Evolutionary conservation across 306 rosid genomes (phyloP).

Genomic region (Begonia masoniana): DNA sequence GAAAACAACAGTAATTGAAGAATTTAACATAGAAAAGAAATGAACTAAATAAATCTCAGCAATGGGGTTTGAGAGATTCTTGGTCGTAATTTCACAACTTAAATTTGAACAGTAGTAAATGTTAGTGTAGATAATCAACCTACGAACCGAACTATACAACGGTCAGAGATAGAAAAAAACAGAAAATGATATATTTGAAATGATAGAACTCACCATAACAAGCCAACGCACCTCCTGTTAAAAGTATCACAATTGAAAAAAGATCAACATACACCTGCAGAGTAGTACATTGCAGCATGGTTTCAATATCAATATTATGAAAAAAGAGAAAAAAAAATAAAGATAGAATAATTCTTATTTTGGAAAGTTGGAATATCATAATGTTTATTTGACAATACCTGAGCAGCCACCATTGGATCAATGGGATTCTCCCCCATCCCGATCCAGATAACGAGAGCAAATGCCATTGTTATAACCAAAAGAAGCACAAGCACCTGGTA

Average conservation of each 20-base stretch:
- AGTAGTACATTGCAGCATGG: conserved; percentile 14
- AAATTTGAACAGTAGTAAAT: no score
- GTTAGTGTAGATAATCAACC: no score
- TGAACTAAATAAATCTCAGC: no score
- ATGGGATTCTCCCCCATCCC: conserved; percentile 52
- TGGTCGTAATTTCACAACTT: no score
- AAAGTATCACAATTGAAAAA: conserved; percentile 48
- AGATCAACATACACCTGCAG: conserved; percentile 78
- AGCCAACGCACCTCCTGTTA: conserved; percentile 72
- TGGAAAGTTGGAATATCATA: neutral
- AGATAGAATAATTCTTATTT: neutral
- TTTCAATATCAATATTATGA: neutral
- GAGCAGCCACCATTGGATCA: conserved; percentile 60
- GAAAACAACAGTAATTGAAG: no score
- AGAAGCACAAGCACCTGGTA: conserved; percentile 52
- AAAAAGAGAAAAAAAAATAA: conserved; percentile 3
- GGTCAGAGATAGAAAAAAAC: neutral
- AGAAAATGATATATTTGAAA: conserved; percentile 1
- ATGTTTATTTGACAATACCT: conserved; percentile 29
- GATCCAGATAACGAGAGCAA: conserved; percentile 77
- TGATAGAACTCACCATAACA: conserved; percentile 51
- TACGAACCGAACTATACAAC: neutral
- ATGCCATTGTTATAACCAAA: conserved; percentile 39
- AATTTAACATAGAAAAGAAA: no score
- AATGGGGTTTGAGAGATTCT: no score